These are phyloP conservation scores for Leccinum ochraceum DNA, from an alignment of 768 basidiomycete genomes.

Conservation along the genomic window DNA sequence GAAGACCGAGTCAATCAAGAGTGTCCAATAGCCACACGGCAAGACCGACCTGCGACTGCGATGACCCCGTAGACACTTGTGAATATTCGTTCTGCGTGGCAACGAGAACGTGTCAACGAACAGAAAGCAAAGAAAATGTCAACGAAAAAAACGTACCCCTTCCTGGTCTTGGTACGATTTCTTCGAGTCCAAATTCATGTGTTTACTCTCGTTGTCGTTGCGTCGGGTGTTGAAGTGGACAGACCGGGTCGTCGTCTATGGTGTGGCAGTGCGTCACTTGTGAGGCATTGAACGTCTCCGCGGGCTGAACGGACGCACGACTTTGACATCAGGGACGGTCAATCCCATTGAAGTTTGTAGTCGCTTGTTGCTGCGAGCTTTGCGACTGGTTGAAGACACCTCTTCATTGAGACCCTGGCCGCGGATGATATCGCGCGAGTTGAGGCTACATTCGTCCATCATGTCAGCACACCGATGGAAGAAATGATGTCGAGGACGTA, in stretches of 20 bases:
- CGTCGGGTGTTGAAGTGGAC: slow-evolving; percentile 12
- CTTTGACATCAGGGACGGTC: slow-evolving; percentile 13
- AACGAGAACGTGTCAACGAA: slow-evolving; percentile 3
- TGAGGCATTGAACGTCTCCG: not conserved
- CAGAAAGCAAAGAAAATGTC: no score
- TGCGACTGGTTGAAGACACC: slow-evolving; percentile 14
- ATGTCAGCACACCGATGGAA: not conserved
- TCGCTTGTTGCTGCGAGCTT: not conserved
- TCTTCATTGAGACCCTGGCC: slow-evolving; percentile 31
- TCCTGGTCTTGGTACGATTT: slow-evolving; percentile 18
- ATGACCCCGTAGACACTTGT: slow-evolving; percentile 19
- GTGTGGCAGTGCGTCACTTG: not conserved
- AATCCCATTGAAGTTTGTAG: slow-evolving; percentile 16
- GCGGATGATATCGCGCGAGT: slow-evolving; percentile 16
- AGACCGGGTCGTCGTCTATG: slow-evolving; percentile 20
- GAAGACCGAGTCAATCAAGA: not conserved
- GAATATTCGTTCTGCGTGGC: slow-evolving; percentile 14
- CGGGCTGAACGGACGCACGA: slow-evolving; percentile 9
- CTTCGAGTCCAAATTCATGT: slow-evolving; percentile 14
- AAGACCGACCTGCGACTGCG: slow-evolving; percentile 21
- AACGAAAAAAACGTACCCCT: slow-evolving; percentile 4
- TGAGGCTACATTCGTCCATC: slow-evolving; percentile 22
- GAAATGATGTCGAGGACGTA: slow-evolving; percentile 8
- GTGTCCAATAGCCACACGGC: not conserved
- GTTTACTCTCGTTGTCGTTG: slow-evolving; percentile 5